Base-by-base conservation (phyloP, 352 stramenopile genomes). In the Globisporangium megalacanthum region DNA sequence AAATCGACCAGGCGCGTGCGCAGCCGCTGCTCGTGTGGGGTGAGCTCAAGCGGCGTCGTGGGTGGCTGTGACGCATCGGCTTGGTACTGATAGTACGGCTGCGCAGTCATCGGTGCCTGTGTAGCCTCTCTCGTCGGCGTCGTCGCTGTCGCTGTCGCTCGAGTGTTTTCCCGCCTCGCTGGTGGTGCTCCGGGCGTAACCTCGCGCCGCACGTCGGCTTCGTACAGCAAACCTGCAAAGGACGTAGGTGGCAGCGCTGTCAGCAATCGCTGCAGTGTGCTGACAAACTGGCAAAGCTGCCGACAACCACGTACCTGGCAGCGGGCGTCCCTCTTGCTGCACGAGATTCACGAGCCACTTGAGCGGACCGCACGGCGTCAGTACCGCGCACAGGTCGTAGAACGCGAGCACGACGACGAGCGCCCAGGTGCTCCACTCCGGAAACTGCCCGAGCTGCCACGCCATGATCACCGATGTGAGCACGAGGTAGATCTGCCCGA, bases 321-420 rank as follows among this genome's bases (percentile, higher is more conserved):
- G 81, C 0, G 86, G 79, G 0, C 85, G 77, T 13, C 85, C 83
- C 64, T 95, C 79, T 54, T 97, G 79, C 58, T 98, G 89, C 56
- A 99, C 96, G 2, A 99, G 73, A 51, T 98, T 92, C 11, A 96
- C 93, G 15, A 99, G 77, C 54, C 89, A 95, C 59, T 98, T 98
- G 25, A 99, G 70, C 20, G 97, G 97, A 5, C 97, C 97, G 72
- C 95, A 99, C 0, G 97, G 97, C n/a, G 96, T 98, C n/a, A 99
- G 71, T 8, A 99, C 97, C 3, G 97, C 97, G 64, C 95, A 99
- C n/a, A 99, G 71, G 76, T 99, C 97, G 73, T 99, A 99, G 39
- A 99, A 88, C 1, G 96, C 97, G 39, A 99, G 79, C 51, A 98
- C 95, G 13, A 98, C 83, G 17, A 97, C 78, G 4, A 97, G 66